A percentile compares a stretch with the other conserved stretches of the same genome.
These are phyloP conservation scores for Spinacia oleracea DNA, from an alignment of 179 eudicot genomes.

Conservation along the genomic window DNA sequence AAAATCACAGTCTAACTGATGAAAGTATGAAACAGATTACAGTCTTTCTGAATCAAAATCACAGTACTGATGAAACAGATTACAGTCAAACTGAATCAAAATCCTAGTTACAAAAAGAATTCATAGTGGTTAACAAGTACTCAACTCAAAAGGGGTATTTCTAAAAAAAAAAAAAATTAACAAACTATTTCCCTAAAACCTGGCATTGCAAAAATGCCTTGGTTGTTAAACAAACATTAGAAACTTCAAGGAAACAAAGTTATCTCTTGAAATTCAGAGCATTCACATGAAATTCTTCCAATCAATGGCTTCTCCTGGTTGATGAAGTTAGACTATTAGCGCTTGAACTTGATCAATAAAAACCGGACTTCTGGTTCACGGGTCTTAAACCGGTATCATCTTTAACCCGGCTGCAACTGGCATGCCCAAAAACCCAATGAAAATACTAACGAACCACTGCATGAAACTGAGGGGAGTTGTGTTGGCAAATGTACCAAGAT, in stretches of 20 bases:
- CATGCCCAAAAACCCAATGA: constrained; percentile 82
- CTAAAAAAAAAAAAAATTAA: too few species aligned
- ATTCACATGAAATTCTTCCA: constrained; percentile 13
- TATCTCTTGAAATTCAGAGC: constrained; percentile 6
- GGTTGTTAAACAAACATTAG: constrained; percentile 2
- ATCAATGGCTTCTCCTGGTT: constrained; percentile 9
- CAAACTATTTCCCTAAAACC: constrained; percentile 16
- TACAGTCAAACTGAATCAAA: constrained; percentile 9
- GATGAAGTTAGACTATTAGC: constrained; percentile 19
- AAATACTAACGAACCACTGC: constrained; percentile 67
- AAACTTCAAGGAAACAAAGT: constrained; percentile 1
- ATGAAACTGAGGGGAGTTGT: constrained; percentile 67
- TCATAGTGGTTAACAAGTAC: constrained; percentile 7
- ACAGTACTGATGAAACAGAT: constrained; percentile 19
- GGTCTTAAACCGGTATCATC: constrained; percentile 48
- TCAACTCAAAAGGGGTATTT: background rate
- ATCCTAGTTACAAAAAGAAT: background rate
- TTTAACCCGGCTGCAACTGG: constrained; percentile 76
- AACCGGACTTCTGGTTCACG: constrained; percentile 1
- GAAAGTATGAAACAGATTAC: too few species aligned
- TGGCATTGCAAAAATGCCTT: constrained; percentile 1
- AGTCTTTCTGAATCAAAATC: too few species aligned
- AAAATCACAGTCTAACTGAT: too few species aligned
- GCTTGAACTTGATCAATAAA: constrained; percentile 15
- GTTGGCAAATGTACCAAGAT: constrained; percentile 80